phyloP scores from a whole-genome alignment of 192 early-diverging fungal species.

The Physocladia obscura region DNA sequence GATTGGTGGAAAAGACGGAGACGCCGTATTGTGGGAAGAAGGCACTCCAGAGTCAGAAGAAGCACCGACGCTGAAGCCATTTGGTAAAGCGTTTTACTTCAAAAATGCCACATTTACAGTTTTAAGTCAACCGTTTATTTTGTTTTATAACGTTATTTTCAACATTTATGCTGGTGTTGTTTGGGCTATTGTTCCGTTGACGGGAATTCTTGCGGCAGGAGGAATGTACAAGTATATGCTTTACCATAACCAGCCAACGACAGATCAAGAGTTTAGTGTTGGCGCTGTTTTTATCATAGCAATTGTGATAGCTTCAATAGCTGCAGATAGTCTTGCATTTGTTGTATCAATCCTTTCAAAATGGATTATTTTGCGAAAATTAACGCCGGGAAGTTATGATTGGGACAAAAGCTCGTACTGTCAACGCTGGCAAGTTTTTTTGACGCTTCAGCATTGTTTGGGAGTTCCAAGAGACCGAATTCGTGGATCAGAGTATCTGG shows the following conservation, averaged over 20 bases:
- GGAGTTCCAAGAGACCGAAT: conserved; percentile 33
- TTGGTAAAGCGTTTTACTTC: conserved; percentile 47
- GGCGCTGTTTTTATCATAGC: background rate
- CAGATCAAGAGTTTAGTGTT: background rate
- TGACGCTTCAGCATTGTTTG: conserved; percentile 33
- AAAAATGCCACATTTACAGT: conserved; percentile 36
- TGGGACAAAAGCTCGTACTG: conserved; percentile 50
- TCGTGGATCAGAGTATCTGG: conserved; percentile 38
- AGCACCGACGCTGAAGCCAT: conserved; percentile 36
- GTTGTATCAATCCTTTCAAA: conserved; percentile 29
- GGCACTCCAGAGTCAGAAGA: conserved; percentile 13
- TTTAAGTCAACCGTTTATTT: conserved; percentile 2
- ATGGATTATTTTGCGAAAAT: conserved; percentile 39
- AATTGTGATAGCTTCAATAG: background rate
- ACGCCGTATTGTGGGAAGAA: conserved; percentile 33
- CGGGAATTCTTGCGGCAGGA: background rate
- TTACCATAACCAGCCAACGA: background rate
- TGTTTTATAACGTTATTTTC: background rate
- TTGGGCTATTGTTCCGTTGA: background rate
- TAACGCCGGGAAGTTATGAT: conserved; percentile 40
- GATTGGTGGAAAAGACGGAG: conserved; percentile 41
- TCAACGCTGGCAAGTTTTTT: conserved; percentile 49
- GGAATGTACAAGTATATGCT: background rate
- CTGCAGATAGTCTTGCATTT: too few species aligned
- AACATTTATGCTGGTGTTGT: background rate